Base-by-base conservation (phyloP, 2,329 filamentous ascomycete genomes). In the Sphaerostilbella broomeana region DNA sequence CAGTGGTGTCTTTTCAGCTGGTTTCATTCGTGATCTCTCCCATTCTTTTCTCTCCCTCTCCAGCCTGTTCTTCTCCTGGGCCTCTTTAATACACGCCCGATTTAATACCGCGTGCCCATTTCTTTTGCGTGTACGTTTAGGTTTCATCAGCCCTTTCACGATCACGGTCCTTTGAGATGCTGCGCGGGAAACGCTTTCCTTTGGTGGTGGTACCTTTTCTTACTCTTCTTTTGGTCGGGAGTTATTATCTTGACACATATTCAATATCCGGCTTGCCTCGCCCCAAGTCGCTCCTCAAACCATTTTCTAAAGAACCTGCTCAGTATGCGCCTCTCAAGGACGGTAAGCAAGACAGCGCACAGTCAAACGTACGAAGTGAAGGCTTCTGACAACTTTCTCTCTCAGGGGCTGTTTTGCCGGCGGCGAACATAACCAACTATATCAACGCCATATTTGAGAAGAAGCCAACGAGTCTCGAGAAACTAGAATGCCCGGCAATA, bases 391-490 rank as follows among this genome's bases (percentile, higher is more conserved):
- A 8, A 21, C 6, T n/a, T n/a, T n/a, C n/a, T n/a, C n/a, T n/a
- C 6, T 20, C 5, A 40, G 45, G 45, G 8, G 10, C 13, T 4
- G 20, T 42, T 13, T 30, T 47, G 3, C 20, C 40, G 4, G 18
- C 47, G 12, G 18, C 4, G 18, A 40, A 41, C 15, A 43, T 50
- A 7, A 39, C 24, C 11, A 11, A 40, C 12, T 58, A 59, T 32
- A 30, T 55, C 17, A 33, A 51, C 9, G 50, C 56, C 2, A 57
- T 59, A 16, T 31, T 58, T 21, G 37, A 50, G 12, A 39, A 45
- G 6, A 41, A 45, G n/a, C 38, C 51, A 24, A 45, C 46, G 4
- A 35, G 28, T 1, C 17, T 54, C 6, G 42, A 47, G 9, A 46
- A 42, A 3, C 35, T 59, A 1, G 39, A 50, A 6, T 60, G 57